Evolutionary conservation across 148 eudicot species (phyloP).

Genomic region (Camellia lanceoleosa): DNA sequence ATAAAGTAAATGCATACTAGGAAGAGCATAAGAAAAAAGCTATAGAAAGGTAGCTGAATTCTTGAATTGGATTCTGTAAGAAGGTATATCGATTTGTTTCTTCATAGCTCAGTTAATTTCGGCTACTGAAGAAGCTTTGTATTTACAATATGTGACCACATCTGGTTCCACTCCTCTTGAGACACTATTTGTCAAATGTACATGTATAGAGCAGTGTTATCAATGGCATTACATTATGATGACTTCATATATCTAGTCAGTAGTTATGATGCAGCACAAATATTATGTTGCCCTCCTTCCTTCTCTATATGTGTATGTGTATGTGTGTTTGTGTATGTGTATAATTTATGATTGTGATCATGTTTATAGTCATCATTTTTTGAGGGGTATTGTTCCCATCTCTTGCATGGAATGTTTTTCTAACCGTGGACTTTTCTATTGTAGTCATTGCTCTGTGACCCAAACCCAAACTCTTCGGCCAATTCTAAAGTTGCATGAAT

Average conservation of each 20-base stretch:
- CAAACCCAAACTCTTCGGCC: conserved; percentile 67
- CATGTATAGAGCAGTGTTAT: background rate
- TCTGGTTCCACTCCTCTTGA: background rate
- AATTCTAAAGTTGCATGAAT: conserved; percentile 64
- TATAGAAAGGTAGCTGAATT: background rate
- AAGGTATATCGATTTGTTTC: too few relatives aligned
- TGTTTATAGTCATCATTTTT: background rate
- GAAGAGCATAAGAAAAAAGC: background rate
- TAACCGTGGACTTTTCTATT: background rate
- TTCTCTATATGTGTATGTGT: background rate
- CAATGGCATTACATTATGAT: background rate
- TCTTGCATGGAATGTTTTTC: background rate
- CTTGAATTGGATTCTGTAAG: too few relatives aligned
- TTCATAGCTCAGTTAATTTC: too few relatives aligned
- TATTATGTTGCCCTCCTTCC: background rate
- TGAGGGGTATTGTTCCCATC: background rate
- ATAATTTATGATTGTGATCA: background rate
- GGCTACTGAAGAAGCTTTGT: too few relatives aligned
- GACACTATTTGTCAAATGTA: background rate
- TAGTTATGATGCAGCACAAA: background rate
- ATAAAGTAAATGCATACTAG: background rate
- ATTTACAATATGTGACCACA: too few relatives aligned
- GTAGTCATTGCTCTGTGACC: conserved; percentile 60
- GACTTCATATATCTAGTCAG: background rate
- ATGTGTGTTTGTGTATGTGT: background rate